These are phyloP conservation scores for Pulveroboletus sp. DNA, from an alignment of 768 basidiomycete genomes.

Conservation along the genomic window DNA sequence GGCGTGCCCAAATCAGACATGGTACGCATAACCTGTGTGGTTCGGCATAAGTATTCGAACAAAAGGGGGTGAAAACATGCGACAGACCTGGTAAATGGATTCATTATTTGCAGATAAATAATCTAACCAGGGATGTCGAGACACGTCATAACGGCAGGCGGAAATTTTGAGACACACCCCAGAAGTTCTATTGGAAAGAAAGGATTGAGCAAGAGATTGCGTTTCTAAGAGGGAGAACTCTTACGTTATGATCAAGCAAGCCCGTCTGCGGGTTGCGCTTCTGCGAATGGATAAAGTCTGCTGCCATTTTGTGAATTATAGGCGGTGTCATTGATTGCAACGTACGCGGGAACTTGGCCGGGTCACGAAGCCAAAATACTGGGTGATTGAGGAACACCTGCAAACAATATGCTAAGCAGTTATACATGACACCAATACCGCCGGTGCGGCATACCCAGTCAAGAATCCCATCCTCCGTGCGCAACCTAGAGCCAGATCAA, in stretches of 20 bases:
- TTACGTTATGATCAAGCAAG: slow-evolving; percentile 37
- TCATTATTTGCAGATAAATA: slow-evolving; percentile 49
- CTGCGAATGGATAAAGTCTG: slow-evolving; percentile 36
- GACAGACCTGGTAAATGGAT: slow-evolving; percentile 38
- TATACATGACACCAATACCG: too few relatives aligned
- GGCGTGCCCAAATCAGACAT: slow-evolving; percentile 60
- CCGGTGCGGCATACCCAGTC: slow-evolving; percentile 32
- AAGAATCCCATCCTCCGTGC: slow-evolving; percentile 37
- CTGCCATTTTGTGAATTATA: slow-evolving; percentile 7
- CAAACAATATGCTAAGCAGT: too few relatives aligned
- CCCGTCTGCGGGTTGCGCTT: slow-evolving; percentile 49
- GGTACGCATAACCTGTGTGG: slow-evolving; percentile 48
- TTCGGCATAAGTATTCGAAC: too few relatives aligned
- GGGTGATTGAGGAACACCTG: slow-evolving; percentile 42
- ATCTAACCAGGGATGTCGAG: slow-evolving; percentile 26
- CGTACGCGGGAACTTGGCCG: slow-evolving; percentile 49
- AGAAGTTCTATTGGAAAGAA: slow-evolving; percentile 12
- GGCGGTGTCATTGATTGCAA: background rate
- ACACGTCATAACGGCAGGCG: background rate
- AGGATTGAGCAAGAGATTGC: too few relatives aligned
- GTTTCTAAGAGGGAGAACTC: background rate
- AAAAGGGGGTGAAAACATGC: too few relatives aligned
- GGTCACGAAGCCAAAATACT: slow-evolving; percentile 47
- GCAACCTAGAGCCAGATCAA: slow-evolving; percentile 23
- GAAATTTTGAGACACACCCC: slow-evolving; percentile 12